phyloP scores from a whole-genome alignment of 768 basidiomycete genomes.

The Hemileccinum rubropunctum region DNA sequence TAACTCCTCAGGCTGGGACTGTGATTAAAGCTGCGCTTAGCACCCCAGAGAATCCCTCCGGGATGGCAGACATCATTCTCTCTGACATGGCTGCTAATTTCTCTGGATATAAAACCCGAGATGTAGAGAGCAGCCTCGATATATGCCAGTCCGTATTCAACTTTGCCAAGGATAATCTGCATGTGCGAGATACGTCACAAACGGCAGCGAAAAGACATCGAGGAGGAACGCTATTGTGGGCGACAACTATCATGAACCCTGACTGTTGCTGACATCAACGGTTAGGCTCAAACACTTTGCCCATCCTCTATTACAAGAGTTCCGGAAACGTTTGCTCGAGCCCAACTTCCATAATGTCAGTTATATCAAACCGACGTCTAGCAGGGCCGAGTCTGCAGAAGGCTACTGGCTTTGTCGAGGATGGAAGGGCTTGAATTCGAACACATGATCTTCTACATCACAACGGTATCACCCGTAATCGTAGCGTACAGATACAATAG shows the following conservation, averaged over 20 bases:
- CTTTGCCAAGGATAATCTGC: slow-evolving; percentile 58
- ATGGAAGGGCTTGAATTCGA: slow-evolving; percentile 40
- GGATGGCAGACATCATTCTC: slow-evolving; percentile 74
- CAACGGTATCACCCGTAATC: slow-evolving; percentile 1
- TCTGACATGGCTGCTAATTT: slow-evolving; percentile 91
- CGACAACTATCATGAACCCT: neutral
- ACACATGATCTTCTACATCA: neutral
- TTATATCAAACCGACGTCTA: slow-evolving; percentile 79
- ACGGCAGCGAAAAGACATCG: slow-evolving; percentile 41
- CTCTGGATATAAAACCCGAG: slow-evolving; percentile 64
- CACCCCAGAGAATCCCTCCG: slow-evolving; percentile 28
- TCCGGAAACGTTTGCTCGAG: slow-evolving; percentile 55
- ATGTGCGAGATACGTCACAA: slow-evolving; percentile 42
- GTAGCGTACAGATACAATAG: slow-evolving; percentile 20
- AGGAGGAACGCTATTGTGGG: slow-evolving; percentile 50
- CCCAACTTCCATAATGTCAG: slow-evolving; percentile 66
- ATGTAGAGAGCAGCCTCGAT: slow-evolving; percentile 66
- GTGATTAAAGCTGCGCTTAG: slow-evolving; percentile 42
- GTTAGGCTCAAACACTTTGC: slow-evolving; percentile 81
- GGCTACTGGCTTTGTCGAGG: slow-evolving; percentile 86
- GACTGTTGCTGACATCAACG: neutral
- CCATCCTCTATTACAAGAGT: slow-evolving; percentile 68
- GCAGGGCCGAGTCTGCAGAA: slow-evolving; percentile 74
- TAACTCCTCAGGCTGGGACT: slow-evolving; percentile 48
- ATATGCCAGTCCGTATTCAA: slow-evolving; percentile 72